Base-by-base conservation (phyloP, 1,284 basidiomycete genomes). In the Pascua sp. region DNA sequence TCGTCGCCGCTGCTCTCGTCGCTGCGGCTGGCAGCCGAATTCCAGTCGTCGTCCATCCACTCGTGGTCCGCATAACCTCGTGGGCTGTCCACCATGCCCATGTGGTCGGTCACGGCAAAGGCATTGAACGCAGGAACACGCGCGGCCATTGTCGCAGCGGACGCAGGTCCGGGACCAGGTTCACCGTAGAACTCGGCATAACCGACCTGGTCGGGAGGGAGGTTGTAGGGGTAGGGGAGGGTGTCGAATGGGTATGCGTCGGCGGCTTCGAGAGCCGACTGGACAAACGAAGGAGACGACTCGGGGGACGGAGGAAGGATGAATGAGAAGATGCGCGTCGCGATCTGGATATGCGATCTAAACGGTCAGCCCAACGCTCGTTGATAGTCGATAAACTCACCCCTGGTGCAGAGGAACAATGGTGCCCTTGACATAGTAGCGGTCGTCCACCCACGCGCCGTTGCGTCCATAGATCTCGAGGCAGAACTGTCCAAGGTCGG, bases 311-410 rank as follows among this genome's bases (percentile, higher is more conserved):
- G 80, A 16, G 92, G 94, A 11, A 97, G 85, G 53, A 96, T 86
- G 76, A 98, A 99, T 73, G 94, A 89, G 79, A 99, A 99, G 51
- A 91, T 94, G 55, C 95, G 88, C 47, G 95, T 95, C 38, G 95
- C 92, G 68, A 99, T 98, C 80, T 98, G 96, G 66, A 99, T 95
- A 78, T 94, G 91, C 54, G 96, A 95, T 71, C 95, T 97, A 71
- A 58, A 56, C 54, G 32, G 47, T 51, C 16, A 54, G 49, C 42
- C 41, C 7, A n/a, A 32, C 36, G 15, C 43, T 11, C 40, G 49
- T 4, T 36, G 16, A 46, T 17, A 24, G 4, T 44, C 0, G 2
- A 10, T 10, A 17, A 9, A 79, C 84, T 56, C 59, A 91, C 92
- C 90, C 84, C 75, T 91, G 88, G 48, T 85, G 81, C 40, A 97